Evolutionary conservation across 352 stramenopile genomes (phyloP), one percentile per base, ranked within the genome.

Genomic region (Phytophthora sojae): DNA sequence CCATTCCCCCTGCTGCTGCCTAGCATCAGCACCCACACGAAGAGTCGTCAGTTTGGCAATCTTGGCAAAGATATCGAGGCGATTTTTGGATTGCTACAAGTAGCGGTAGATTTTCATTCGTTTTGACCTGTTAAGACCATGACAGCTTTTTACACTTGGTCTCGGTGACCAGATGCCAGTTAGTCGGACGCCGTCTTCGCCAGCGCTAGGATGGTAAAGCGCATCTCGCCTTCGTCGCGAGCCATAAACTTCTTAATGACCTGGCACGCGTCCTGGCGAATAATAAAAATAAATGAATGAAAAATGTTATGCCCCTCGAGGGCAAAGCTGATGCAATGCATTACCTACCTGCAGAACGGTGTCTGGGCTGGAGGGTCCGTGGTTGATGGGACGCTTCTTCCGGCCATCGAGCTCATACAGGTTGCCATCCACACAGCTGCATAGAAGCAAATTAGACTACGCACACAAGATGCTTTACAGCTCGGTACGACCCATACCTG

Each of bases 381-480:
- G 97, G 69, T 97, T 96, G 62, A 99, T 96, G 1, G 97, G 95
- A 35, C 86, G 95, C 57, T 95, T 87, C 79, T 99, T 99, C 12
- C 97, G 88, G 23, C 97, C 97, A 77, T 99, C 97, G 45, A 99
- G 86, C 75, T 99, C 97, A 75, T 99, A 99, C 61, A 99, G 67
- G 58, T 90, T 75, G 9, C 90, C 93, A 61, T 98, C 91, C 9
- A 98, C 90, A 57, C 90, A 84, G 53, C 87, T 96, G 66, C 1
- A 50, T 5, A n/a, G 11, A 12, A 70, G 21, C 19, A 29, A 15
- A 29, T 26, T 58, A 26, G 29, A 57, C 2, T 42, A 42, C 35
- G 14, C 35, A 5, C 11, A 17, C 37, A 44, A 44, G 6, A 5
- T 44, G 37, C 12, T 44, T 44, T 14, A n/a, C 37, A 44, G 37